A percentile compares a stretch with the other conserved stretches of the same genome.
These are phyloP conservation scores for Scedosporium boydii DNA, from an alignment of 2,329 filamentous ascomycete species.

Conservation along the genomic window DNA sequence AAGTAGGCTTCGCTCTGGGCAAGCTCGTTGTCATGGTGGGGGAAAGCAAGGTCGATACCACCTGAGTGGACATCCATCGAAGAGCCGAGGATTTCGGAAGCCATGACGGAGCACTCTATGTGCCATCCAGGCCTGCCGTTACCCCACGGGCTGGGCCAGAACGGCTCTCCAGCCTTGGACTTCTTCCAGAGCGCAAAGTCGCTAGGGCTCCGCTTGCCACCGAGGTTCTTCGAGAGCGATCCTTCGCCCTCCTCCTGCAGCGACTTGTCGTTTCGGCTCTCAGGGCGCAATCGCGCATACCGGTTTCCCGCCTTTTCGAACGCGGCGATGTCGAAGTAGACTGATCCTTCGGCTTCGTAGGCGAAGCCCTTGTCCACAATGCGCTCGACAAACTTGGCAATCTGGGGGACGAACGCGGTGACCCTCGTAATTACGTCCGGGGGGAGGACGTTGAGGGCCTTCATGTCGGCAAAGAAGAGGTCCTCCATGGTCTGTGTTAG, in stretches of 20 bases:
- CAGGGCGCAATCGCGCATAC: constrained; percentile 78
- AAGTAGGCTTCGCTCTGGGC: constrained; percentile 89
- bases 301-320: constrained; percentile 79
- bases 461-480: constrained; percentile 85
- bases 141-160: constrained; percentile 83
- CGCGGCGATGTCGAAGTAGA: constrained; percentile 85
- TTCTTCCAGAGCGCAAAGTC: constrained; percentile 95
- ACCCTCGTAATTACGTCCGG: constrained; percentile 79
- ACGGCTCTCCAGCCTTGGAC: constrained; percentile 84
- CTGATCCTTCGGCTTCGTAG: constrained; percentile 73
- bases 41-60: constrained; percentile 83
- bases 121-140: constrained; percentile 88
- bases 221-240: constrained; percentile 53
- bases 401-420: constrained; percentile 85
- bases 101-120: constrained; percentile 96
- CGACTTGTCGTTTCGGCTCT: constrained; percentile 74
- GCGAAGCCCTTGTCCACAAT: constrained; percentile 81
- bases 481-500: constrained; percentile 78
- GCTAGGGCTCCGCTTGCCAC: constrained; percentile 62
- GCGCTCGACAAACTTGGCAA: constrained; percentile 73
- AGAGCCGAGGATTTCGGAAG: constrained; percentile 73
- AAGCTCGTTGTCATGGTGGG: constrained; percentile 87
- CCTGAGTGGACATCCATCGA: constrained; percentile 70
- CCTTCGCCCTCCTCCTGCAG: constrained; percentile 86
- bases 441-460: constrained; percentile 70